A percentile compares a stretch with the other conserved stretches of the same genome.
phyloP scores from a whole-genome alignment of 2,329 filamentous ascomycete species.

The Ophiocordyceps unilateralis region DNA sequence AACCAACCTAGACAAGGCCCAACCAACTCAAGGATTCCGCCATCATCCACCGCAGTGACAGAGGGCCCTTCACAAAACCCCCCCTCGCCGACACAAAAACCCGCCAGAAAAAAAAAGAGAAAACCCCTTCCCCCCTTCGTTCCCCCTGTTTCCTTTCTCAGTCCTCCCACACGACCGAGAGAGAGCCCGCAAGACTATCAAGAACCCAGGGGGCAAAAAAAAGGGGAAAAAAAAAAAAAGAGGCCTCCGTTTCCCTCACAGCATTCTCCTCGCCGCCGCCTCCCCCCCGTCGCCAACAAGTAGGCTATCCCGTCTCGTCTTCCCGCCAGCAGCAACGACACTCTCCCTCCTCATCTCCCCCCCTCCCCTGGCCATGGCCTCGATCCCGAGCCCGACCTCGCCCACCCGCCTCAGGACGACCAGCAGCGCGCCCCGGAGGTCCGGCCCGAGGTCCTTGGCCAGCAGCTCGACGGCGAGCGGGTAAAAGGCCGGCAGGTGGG shows the following conservation, averaged over 20 bases:
- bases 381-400: slow-evolving; percentile 49
- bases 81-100: too few relatives aligned
- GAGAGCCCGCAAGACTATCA: neutral
- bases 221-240: neutral
- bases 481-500: slow-evolving; percentile 71
- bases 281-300: slow-evolving; percentile 11
- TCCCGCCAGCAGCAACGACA: slow-evolving; percentile 16
- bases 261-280: slow-evolving; percentile 17
- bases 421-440: slow-evolving; percentile 64
- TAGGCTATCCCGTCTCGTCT: neutral
- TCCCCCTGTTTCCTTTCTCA: neutral
- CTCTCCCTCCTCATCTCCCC: slow-evolving; percentile 22
- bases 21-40: too few relatives aligned
- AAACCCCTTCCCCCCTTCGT: too few relatives aligned
- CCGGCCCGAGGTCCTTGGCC: slow-evolving; percentile 60
- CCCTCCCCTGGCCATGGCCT: slow-evolving; percentile 23
- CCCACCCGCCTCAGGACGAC: slow-evolving; percentile 66
- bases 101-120: too few relatives aligned
- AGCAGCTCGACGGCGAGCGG: slow-evolving; percentile 71
- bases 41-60: too few relatives aligned
- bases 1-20: too few relatives aligned
- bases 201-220: neutral
- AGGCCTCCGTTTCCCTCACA: slow-evolving; percentile 5
- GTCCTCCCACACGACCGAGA: neutral
- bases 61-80: too few relatives aligned